Evolutionary conservation across 2,329 filamentous ascomycete species (phyloP).

Genomic region (Fusarium bulbicola): DNA sequence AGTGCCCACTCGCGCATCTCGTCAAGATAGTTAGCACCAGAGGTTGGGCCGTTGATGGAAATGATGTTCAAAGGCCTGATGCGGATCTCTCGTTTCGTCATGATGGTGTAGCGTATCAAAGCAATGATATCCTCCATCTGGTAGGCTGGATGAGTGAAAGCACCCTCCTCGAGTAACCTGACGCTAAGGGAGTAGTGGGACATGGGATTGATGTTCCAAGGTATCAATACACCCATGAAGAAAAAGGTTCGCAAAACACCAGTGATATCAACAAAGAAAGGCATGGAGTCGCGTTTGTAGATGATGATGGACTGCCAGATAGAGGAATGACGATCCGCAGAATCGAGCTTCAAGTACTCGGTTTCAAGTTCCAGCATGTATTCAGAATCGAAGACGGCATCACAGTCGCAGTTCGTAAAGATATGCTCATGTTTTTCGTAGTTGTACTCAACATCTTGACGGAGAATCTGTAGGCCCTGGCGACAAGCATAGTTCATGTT

Average conservation of each 20-base stretch:
- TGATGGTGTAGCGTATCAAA: conserved; percentile 28
- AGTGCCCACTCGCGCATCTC: conserved; percentile 31
- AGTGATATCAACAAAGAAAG: conserved; percentile 39
- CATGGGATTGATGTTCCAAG: conserved; percentile 35
- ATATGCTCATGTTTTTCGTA: conserved; percentile 36
- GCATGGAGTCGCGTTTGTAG: conserved; percentile 38
- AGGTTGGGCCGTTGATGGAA: conserved; percentile 31
- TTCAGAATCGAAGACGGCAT: conserved; percentile 36
- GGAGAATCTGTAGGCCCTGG: conserved; percentile 21
- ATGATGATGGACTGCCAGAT: conserved; percentile 41
- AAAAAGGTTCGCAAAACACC: conserved; percentile 38
- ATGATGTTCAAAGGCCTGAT: conserved; percentile 27
- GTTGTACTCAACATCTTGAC: conserved; percentile 26
- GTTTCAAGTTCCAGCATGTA: conserved; percentile 34
- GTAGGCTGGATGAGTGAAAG: conserved; percentile 28
- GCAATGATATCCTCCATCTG: conserved; percentile 34
- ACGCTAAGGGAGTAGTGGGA: conserved; percentile 29
- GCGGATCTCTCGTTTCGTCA: conserved; percentile 21
- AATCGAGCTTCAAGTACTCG: conserved; percentile 22
- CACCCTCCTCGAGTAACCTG: conserved; percentile 24
- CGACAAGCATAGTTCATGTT: conserved; percentile 34
- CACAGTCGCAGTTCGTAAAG: conserved; percentile 39
- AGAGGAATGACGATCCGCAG: conserved; percentile 32
- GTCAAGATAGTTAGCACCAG: conserved; percentile 21
- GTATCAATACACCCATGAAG: conserved; percentile 39